A percentile compares a stretch with the other conserved stretches of the same genome.
phyloP scores from a whole-genome alignment of 331 rosid species.

The Malus hybrid region DNA sequence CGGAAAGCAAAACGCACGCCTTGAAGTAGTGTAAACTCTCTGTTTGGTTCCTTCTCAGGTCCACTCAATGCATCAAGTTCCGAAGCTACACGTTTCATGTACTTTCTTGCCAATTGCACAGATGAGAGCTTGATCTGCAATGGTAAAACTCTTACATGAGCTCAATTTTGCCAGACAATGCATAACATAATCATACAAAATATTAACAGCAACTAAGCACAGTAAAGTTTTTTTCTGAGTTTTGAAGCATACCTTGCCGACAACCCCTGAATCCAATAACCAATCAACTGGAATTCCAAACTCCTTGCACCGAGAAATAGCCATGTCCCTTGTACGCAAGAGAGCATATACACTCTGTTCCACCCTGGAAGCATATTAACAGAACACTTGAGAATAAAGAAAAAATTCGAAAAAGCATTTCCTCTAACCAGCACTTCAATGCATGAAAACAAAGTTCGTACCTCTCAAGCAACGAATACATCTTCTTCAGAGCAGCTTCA shows the following conservation, averaged over 20 bases:
- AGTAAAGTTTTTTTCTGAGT: not conserved
- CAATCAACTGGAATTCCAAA: constrained; percentile 89
- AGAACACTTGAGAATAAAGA: constrained; percentile 1
- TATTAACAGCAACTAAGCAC: not conserved
- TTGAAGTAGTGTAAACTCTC: constrained; percentile 78
- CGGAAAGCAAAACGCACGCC: constrained; percentile 97
- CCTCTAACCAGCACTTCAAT: not conserved
- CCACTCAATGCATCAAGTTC: constrained; percentile 67
- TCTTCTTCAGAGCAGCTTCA: constrained; percentile 81
- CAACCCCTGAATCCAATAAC: constrained; percentile 81
- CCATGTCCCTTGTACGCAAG: constrained; percentile 86
- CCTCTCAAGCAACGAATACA: constrained; percentile 93
- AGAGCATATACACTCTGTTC: constrained; percentile 88
- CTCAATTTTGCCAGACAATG: not conserved
- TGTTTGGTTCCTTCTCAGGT: constrained; percentile 79
- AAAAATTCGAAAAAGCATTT: not conserved
- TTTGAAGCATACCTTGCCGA: constrained; percentile 65
- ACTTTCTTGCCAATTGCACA: constrained; percentile 81
- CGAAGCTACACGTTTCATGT: constrained; percentile 80
- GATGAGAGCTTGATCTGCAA: constrained; percentile 90
- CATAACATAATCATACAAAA: not conserved
- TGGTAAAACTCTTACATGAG: not conserved
- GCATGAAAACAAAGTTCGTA: constrained; percentile 29
- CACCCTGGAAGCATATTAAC: constrained; percentile 38
- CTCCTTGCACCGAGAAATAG: constrained; percentile 73